Base-by-base conservation (phyloP, 768 basidiomycete species). In the Hypsizygus marmoreus region DNA sequence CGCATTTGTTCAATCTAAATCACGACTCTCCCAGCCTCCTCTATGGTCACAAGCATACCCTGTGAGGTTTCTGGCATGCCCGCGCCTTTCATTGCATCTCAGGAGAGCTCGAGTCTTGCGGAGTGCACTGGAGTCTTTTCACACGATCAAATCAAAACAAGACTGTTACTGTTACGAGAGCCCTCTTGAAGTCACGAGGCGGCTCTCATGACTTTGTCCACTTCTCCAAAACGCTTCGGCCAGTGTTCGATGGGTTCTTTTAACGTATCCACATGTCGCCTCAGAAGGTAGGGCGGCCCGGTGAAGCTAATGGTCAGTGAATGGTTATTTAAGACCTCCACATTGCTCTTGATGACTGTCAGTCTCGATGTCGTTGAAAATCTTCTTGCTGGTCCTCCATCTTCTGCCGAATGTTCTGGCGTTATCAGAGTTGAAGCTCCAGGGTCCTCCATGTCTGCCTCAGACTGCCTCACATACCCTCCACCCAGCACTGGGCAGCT, bases 401-500 rank as follows among this genome's bases (percentile, higher is more conserved):
- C 13, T 47, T 31, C 23, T 50, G 1, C 55, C 51, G 1, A 34
- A 31, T 25, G 33, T 29, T 25, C 29, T 54, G 37, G 38, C 40
- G 19, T 34, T 40, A 22, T 42, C 50, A 6, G 22, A 14, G 10
- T 38, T 77, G 40, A 72, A 59, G 22, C 63, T 79, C 4, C 26
- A 52, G 32, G 75, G 75, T n/a, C 67, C 73, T 12, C 53, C 74
- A 2, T 61, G 64, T 3, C 67, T 78, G 17, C 76, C 77, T 5
- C 41, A 41, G 4, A 69, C 70, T 45, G 76, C 76, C 0, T 79
- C 77, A 4, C 65, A 71, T 12, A 49, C 57, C 7, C 60, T 80
- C 3, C 59, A 74, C 42, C 76, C 73, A 1, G 62, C 74, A 8
- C 60, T 80, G 19, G 76, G 69, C 19, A 77, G 76, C 45, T 80